Percentiles rank a stretch among this genome's conserved stretches.
phyloP scores from a whole-genome alignment of 2,329 filamentous ascomycete genomes.

The Fusarium irregulare region DNA sequence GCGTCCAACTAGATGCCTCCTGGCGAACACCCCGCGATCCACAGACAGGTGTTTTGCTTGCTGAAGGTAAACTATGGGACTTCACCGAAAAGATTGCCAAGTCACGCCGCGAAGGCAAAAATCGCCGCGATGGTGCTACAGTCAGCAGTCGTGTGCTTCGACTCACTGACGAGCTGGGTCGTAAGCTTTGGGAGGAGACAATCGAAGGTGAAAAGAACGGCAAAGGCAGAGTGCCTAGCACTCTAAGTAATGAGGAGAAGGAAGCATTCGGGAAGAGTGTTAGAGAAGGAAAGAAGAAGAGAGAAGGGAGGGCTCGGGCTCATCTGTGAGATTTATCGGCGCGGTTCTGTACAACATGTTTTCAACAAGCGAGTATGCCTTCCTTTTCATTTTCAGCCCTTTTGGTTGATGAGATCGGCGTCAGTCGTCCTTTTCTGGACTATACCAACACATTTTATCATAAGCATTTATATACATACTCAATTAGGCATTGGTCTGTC shows the following conservation, averaged over 20 bases:
- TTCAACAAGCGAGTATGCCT: conserved; percentile 11
- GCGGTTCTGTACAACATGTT: conserved; percentile 19
- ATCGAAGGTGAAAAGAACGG: conserved; percentile 52
- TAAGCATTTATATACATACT: conserved; percentile 11
- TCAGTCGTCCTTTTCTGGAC: not conserved
- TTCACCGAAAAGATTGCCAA: conserved; percentile 90
- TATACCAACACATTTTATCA: not conserved
- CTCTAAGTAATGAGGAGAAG: conserved; percentile 63
- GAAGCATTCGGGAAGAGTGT: conserved; percentile 56
- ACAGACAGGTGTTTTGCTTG: conserved; percentile 68
- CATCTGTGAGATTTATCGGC: conserved; percentile 55
- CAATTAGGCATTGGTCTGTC: conserved; percentile 6
- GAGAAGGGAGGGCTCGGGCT: conserved; percentile 63
- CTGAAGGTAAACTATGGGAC: conserved; percentile 85
- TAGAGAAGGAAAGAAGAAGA: conserved; percentile 60
- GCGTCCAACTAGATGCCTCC: conserved; percentile 75
- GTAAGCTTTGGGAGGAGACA: conserved; percentile 72
- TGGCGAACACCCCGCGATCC: conserved; percentile 79
- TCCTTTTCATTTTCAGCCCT: not conserved
- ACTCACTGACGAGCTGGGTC: conserved; percentile 79
- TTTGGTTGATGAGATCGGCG: not conserved
- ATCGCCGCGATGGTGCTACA: conserved; percentile 90
- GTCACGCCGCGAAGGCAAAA: conserved; percentile 91
- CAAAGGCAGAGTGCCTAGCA: conserved; percentile 54
- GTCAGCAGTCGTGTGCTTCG: conserved; percentile 84